Percentiles rank a stretch among this genome's conserved stretches.
phyloP scores from a whole-genome alignment of 306 rosid species.

The cucumber (Cucumis sativus) region Cucumber_9930_V3 NC_026660.2:28948001-28948500 shows the following conservation, averaged over 20 bases:
- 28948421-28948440: not conserved
- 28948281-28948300: not conserved
- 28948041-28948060: not conserved
- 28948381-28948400: not conserved
- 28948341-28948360: not conserved
- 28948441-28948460: not conserved
- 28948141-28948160: not conserved
- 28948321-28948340: not conserved
- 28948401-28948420: not conserved
- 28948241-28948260: not conserved
- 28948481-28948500: conserved; percentile 6
- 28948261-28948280: not conserved
- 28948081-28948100: not conserved
- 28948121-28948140: not conserved
- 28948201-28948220: not conserved
- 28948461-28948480: not conserved
- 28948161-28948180: not conserved
- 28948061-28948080: not conserved
- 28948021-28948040: not conserved
- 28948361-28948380: not conserved
- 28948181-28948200: not conserved
- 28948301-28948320: not conserved
- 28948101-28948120: not conserved
- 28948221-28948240: not conserved
- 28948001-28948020: not conserved